Evolutionary conservation across 2,329 filamentous ascomycete genomes (phyloP), one percentile per base, ranked within the genome.

Genomic region (Didymella arachidicola): DNA sequence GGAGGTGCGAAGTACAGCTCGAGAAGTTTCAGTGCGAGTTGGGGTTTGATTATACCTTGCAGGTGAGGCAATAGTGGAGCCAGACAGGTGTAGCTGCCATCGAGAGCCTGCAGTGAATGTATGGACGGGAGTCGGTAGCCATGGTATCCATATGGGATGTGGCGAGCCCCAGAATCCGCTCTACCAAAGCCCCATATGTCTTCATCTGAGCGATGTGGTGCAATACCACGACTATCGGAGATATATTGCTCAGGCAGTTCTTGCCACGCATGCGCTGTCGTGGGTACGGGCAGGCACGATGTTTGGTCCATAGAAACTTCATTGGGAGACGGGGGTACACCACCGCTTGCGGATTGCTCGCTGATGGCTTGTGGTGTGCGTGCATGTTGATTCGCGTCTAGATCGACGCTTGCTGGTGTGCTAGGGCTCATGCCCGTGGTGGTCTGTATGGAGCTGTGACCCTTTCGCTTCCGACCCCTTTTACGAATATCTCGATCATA

Each of bases 401-500:
- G 8, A 10, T 43, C 8, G 16, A 43, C 10, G 8, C 48, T 41
- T 14, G 48, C 38, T 12, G 38, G n/a, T 7, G 19, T 41, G 7
- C 38, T n/a, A 4, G 48, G 38, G 27, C 18, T 34, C 4, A 19
- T 4, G 27, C 27, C 27, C 29, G 38, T 25, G 12, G 14, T 34
- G 2, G 8, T 25, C 10, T 51, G 36, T n/a, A 14, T 18, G 7
- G 38, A 41, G 10, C 6, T 32, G 29, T 8, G 38, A n/a, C 25
- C 18, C 11, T 43, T 51, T 7, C 48, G 38, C 34, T 51, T 51
- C n/a, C 48, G 48, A 18, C 48, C 48, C 6, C 48, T 29, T 43
- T 51, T 51, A 27, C 38, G 48, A 22, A 51, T 27, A 18, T 51
- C 48, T 12, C 48, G 48, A 16, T 51, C 29, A 29, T 51, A 51